Base-by-base conservation (phyloP, 2,329 filamentous ascomycete genomes). In the Trematosphaeria pertusa region DNA sequence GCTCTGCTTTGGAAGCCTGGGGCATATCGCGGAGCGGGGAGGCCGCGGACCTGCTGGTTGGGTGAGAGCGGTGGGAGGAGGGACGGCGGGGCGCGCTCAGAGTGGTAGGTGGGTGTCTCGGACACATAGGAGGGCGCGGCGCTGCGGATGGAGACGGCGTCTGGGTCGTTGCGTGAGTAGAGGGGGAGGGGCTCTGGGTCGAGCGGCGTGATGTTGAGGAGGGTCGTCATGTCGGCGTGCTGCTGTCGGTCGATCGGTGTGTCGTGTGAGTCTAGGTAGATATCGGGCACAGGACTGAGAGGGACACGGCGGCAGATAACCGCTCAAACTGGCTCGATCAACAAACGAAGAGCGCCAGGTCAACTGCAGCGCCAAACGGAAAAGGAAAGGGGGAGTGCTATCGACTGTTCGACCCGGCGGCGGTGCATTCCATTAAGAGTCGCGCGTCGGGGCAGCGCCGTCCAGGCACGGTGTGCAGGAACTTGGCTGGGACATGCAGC, bases 101-200 rank as follows among this genome's bases (percentile, higher is more conserved):
- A 84, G 62, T 84, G 82, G 63, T 87, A 87, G 1, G 84, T 84
- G 4, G 86, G 86, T 2, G 78, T 81, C 42, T 87, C 84, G 43
- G 85, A 88, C 52, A 82, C 56, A 67, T 88, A 88, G 8, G 86
- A 88, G 31, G 86, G 86, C n/a, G 85, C 85, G 6, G 80, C 80
- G 14, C 85, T 88, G 57, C 77, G 83, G 51, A 88, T 81, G 8
- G 86, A 88, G 5, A 82, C 79, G 17, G 85, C 87, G 59, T 88
- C 86, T 48, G 86, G 83, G 65, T 88, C 85, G 31, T 52, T 21
- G 30, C 49, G 54, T 10, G 50, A 57, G 43, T 68, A 70, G 32
- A 68, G 57, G 4, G 68, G 66, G 19, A 70, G 62, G 12, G 61
- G 61, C 45, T 70, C 65, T 8, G 54, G 34, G 39, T 56, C 48